A percentile compares a stretch with the other conserved stretches of the same genome.
These are phyloP conservation scores for Kluyveromyces wickerhamii DNA, from an alignment of 805 yeast species.

Conservation along the genomic window DNA sequence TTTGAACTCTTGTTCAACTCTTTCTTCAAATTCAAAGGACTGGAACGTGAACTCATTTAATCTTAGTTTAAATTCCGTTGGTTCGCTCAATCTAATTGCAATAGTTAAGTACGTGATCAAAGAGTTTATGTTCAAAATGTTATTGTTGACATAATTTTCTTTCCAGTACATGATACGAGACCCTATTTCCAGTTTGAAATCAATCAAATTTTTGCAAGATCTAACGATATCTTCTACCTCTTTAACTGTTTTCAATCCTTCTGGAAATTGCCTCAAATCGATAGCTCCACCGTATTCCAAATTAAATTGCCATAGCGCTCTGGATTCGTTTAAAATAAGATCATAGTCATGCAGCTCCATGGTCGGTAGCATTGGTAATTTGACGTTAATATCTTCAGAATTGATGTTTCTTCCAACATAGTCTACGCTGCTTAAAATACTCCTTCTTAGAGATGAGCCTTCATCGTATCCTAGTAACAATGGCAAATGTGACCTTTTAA, in stretches of 20 bases:
- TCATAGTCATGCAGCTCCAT: constrained; percentile 32
- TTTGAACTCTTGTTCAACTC: constrained; percentile 4
- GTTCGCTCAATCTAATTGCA: constrained; percentile 20
- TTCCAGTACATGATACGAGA: constrained; percentile 14
- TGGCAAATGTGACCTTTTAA: constrained; percentile 26
- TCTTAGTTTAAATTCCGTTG: constrained; percentile 20
- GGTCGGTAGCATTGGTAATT: constrained; percentile 65
- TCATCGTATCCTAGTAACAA: constrained; percentile 35
- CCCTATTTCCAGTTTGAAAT: constrained; percentile 16
- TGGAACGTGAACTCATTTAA: constrained; percentile 21
- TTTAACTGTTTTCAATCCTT: constrained; percentile 34
- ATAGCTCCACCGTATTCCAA: constrained; percentile 33
- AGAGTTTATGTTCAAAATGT: constrained; percentile 16
- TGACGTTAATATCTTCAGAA: constrained; percentile 12
- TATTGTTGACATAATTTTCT: constrained; percentile 12
- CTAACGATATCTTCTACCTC: constrained; percentile 32
- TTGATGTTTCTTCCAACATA: constrained; percentile 25
- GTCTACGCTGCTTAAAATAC: constrained; percentile 37
- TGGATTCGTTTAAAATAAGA: constrained; percentile 61
- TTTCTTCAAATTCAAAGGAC: constrained; percentile 16
- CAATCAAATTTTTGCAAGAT: constrained; percentile 28
- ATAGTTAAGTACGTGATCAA: constrained; percentile 22
- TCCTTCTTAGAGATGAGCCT: constrained; percentile 41
- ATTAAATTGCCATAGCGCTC: constrained; percentile 55
- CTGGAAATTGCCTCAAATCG: constrained; percentile 37